These are phyloP conservation scores for Cenchrus fungigraminus DNA, from an alignment of 176 grass and related monocot species.

Conservation along the genomic window DNA sequence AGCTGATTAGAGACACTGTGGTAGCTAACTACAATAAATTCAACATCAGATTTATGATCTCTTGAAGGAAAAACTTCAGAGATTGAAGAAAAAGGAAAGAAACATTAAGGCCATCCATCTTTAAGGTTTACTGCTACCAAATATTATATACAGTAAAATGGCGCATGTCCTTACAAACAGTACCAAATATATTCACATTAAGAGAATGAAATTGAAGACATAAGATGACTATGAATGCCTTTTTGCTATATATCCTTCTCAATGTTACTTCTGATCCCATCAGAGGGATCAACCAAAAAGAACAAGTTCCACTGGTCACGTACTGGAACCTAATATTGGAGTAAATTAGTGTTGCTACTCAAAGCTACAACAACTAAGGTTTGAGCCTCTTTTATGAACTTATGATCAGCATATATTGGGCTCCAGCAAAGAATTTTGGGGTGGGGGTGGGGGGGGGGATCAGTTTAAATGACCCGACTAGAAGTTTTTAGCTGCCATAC, in stretches of 20 bases:
- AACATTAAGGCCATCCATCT: too few species aligned
- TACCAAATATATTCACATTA: neutral
- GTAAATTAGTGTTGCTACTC: neutral
- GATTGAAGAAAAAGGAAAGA: neutral
- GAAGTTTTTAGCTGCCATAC: slow-evolving; percentile 77
- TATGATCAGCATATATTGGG: neutral
- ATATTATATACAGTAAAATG: neutral
- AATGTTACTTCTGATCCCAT: neutral
- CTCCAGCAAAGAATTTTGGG: neutral
- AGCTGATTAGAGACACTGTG: neutral
- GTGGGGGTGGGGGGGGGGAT: neutral
- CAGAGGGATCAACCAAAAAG: neutral
- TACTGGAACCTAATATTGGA: neutral
- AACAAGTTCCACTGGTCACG: neutral
- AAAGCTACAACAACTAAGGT: neutral
- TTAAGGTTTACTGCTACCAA: neutral
- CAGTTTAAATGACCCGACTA: slow-evolving; percentile 46
- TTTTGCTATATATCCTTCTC: neutral
- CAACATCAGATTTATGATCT: neutral
- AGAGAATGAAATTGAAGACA: too few species aligned
- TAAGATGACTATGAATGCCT: neutral
- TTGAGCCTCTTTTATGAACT: neutral
- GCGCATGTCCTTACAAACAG: neutral
- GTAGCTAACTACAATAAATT: neutral
- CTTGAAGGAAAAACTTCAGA: neutral